phyloP scores from a whole-genome alignment of 345 rosid species.

The Aquilaria sinensis region DNA sequence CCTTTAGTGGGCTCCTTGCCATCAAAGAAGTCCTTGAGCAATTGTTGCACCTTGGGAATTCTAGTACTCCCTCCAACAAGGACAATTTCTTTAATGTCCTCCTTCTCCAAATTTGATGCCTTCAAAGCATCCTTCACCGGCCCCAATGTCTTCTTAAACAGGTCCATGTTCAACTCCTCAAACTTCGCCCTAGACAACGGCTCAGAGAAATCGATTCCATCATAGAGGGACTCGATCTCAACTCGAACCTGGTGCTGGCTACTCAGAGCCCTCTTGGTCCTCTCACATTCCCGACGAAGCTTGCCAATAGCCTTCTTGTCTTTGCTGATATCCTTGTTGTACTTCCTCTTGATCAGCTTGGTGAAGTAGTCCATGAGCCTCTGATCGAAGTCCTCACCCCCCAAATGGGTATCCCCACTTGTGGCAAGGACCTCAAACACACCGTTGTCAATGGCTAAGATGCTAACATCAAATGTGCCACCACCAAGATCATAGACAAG shows the following conservation, averaged over 20 bases:
- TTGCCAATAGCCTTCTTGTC: slow-evolving; percentile 39
- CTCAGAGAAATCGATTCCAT: slow-evolving; percentile 36
- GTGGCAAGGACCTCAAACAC: slow-evolving; percentile 45
- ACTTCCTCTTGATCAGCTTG: slow-evolving; percentile 39
- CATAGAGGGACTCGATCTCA: slow-evolving; percentile 36
- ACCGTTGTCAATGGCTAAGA: slow-evolving; percentile 39
- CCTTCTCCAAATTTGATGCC: slow-evolving; percentile 13
- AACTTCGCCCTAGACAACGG: slow-evolving; percentile 13
- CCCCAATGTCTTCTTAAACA: slow-evolving; percentile 12
- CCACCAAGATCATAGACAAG: slow-evolving; percentile 46
- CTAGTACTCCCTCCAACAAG: slow-evolving; percentile 26
- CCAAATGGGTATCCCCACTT: slow-evolving; percentile 44
- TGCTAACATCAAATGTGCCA: slow-evolving; percentile 42
- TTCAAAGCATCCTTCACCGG: slow-evolving; percentile 12
- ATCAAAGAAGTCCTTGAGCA: slow-evolving; percentile 14
- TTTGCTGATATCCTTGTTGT: slow-evolving; percentile 38
- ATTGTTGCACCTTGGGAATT: slow-evolving; percentile 15
- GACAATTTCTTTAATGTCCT: slow-evolving; percentile 14
- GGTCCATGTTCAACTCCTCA: slow-evolving; percentile 11
- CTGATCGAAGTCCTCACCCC: slow-evolving; percentile 43
- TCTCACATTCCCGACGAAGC: slow-evolving; percentile 34
- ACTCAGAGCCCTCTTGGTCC: slow-evolving; percentile 45
- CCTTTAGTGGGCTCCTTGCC: slow-evolving; percentile 15
- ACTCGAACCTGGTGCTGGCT: slow-evolving; percentile 48
- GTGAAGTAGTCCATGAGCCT: slow-evolving; percentile 45